Evolutionary conservation across 75 land plant species (phyloP), one percentile per base, ranked within the genome.

Genomic region (Cryptomeria japonica): DNA sequence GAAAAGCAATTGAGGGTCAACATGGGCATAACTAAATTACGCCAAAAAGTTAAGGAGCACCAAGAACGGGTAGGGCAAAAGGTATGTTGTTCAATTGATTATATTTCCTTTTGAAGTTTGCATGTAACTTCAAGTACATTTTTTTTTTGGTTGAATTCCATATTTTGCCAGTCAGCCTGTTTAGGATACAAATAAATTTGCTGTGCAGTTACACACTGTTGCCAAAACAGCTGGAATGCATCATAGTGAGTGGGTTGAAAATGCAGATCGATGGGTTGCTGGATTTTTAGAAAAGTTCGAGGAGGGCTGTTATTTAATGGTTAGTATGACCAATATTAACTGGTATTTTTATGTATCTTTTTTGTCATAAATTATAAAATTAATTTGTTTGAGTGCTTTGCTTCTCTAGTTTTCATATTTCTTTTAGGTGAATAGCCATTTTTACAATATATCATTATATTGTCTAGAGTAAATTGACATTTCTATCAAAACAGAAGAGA

Each of bases 231-330:
- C 98, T 83, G 93, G 93, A 38, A 89, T 97, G 95, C 98, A 93
- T 88, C 99, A 93, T 58, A 93, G 92, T 87, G 96, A 93, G 86
- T 98, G 99, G 99, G 97, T 98, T 68, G 98, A 97, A 84, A 98
- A 98, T 92, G 99, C 99, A 36, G 99, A 98, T 89, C 94, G 99
- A 42, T 97, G 93, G 97, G 99, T 98, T 41, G 96, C 95, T 87
- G 99, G 99, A 36, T 98, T 98, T 86, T 95, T 98, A 49, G 99
- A 98, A 88, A 98, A 94, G 93, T 98, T 98, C 89, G 99, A 98
- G 90, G 99, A 96, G 90, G 95, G 99, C 64, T 98, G 97, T 88
- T 97, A 98, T 89, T 80, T 90, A 75, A 97, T 98, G 99, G 99
- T 98, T 56, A 89, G 88, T 31, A 49, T 39, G 53, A 2, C 37